Conservation (phyloP, 208 protist genomes). For the Histomonas meleagridis region DNA sequence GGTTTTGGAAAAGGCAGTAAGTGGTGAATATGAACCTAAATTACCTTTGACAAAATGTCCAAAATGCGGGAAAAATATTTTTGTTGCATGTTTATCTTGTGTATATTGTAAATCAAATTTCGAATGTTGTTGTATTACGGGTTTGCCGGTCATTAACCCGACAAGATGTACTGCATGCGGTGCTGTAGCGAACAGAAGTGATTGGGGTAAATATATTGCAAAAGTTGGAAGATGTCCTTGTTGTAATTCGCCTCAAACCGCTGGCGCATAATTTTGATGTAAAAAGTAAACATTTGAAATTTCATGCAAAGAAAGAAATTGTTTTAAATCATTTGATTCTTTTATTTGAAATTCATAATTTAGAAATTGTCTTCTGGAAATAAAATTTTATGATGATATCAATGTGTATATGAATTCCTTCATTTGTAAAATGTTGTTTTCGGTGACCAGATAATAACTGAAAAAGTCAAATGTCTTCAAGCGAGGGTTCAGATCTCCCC, state of each 20-base stretch:
- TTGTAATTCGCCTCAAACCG: conserved; percentile 2
- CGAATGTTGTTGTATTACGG: neutral
- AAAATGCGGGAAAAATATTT: neutral
- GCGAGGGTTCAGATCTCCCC: too few species aligned
- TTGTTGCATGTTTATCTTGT: neutral
- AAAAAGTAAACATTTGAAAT: too few species aligned
- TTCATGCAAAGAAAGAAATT: too few species aligned
- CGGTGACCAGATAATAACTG: too few species aligned
- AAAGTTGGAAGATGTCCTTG: conserved; percentile 35
- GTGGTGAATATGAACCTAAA: neutral
- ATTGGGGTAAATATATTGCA: conserved; percentile 2
- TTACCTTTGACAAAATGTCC: neutral
- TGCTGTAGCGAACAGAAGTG: neutral
- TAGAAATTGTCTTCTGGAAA: too few species aligned
- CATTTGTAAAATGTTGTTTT: too few species aligned
- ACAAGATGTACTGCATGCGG: conserved; percentile 11
- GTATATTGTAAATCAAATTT: neutral
- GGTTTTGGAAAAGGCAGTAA: neutral
- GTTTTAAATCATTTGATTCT: too few species aligned
- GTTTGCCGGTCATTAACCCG: neutral
- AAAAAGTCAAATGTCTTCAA: too few species aligned
- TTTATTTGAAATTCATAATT: too few species aligned
- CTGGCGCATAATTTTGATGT: neutral
- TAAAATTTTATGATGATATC: too few species aligned
- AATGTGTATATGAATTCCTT: too few species aligned